Evolutionary conservation across 805 yeast genomes (phyloP).

Genomic region (Wickerhamiella vanderwaltii): DNA sequence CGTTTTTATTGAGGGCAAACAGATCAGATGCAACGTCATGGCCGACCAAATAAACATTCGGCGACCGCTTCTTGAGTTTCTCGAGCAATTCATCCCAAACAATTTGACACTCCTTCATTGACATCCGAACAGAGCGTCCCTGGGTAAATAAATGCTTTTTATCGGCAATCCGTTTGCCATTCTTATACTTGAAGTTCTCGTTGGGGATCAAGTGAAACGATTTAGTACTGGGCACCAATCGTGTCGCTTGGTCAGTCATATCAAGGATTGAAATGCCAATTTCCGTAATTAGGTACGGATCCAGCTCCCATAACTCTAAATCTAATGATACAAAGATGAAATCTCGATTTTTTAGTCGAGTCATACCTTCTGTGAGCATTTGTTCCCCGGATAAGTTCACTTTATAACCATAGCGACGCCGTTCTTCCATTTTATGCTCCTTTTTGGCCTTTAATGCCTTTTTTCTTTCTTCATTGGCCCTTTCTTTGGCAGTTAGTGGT

Average conservation of each 20-base stretch:
- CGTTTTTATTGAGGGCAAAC: slow-evolving; percentile 34
- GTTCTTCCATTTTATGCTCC: too few relatives aligned
- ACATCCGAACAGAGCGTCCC: background rate
- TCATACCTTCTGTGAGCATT: slow-evolving; percentile 5
- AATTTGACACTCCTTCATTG: slow-evolving; percentile 1
- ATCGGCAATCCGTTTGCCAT: slow-evolving; percentile 1
- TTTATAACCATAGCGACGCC: background rate
- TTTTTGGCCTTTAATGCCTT: too few relatives aligned
- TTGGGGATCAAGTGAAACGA: slow-evolving; percentile 2
- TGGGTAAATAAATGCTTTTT: slow-evolving; percentile 6
- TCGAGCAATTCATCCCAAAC: background rate
- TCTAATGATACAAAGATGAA: slow-evolving; percentile 5
- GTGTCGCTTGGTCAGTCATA: background rate
- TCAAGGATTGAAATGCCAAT: slow-evolving; percentile 8
- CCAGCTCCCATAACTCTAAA: slow-evolving; percentile 7
- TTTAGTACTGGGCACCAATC: background rate
- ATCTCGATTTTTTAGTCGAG: background rate
- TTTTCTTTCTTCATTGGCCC: too few relatives aligned
- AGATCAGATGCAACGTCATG: slow-evolving; percentile 48
- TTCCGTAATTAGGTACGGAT: slow-evolving; percentile 1
- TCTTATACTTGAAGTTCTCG: background rate
- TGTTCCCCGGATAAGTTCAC: background rate
- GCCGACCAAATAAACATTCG: slow-evolving; percentile 36
- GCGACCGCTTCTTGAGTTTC: slow-evolving; percentile 20
- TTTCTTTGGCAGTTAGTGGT: too few relatives aligned